Conservation (phyloP, 75 land plant species). For the Picea glauca region DNA sequence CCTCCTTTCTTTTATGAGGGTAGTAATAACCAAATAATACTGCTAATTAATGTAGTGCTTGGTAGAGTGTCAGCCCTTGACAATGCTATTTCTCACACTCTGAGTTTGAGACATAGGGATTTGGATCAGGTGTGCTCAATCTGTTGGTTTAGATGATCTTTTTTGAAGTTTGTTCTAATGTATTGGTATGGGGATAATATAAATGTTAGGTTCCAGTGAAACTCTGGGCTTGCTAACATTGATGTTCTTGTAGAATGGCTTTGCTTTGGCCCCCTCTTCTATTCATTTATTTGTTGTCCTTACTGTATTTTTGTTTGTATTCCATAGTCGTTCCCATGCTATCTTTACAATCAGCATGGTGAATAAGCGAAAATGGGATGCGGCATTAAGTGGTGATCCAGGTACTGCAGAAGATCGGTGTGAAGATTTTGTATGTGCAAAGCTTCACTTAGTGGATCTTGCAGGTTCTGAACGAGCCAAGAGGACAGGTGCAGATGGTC, state of each 20-base stretch:
- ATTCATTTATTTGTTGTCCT: not conserved
- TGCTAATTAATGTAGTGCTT: too few species aligned
- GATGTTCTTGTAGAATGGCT: not conserved
- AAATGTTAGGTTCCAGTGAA: too few species aligned
- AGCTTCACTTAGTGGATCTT: constrained; percentile 94
- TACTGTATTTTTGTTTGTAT: not conserved
- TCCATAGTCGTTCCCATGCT: constrained; percentile 96
- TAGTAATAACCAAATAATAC: too few species aligned
- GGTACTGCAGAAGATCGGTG: constrained; percentile 35
- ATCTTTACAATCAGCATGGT: constrained; percentile 91
- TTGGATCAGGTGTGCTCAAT: too few species aligned
- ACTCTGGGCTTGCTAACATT: not conserved
- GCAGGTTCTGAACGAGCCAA: constrained; percentile 99
- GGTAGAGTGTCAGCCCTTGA: too few species aligned
- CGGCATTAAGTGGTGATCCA: not conserved
- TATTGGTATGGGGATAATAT: too few species aligned
- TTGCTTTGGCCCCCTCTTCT: not conserved
- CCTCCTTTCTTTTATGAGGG: too few species aligned
- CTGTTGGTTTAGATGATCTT: too few species aligned
- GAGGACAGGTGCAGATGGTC: constrained; percentile 95
- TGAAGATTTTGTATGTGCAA: constrained; percentile 83
- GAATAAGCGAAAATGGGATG: constrained; percentile 65
- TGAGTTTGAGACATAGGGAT: too few species aligned
- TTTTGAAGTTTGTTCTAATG: too few species aligned
- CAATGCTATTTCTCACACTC: too few species aligned